These are phyloP conservation scores for Trametes sanguinea DNA, from an alignment of 768 basidiomycete species.

Conservation along the genomic window DNA sequence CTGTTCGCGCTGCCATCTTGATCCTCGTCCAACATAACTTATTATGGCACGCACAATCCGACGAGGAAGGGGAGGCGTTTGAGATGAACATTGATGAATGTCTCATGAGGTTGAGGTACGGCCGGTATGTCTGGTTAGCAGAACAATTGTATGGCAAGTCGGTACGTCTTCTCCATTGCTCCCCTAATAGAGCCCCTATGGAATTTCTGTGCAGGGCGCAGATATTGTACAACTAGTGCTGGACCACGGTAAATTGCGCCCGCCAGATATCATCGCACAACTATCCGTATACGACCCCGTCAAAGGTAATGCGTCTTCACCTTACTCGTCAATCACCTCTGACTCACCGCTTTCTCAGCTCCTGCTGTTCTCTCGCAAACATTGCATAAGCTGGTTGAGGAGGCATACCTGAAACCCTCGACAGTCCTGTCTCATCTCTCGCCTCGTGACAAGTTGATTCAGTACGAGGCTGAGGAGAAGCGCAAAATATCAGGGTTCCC, in stretches of 20 bases:
- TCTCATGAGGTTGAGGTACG: constrained; percentile 79
- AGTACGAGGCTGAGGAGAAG: constrained; percentile 80
- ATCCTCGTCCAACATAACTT: constrained; percentile 90
- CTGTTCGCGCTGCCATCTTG: constrained; percentile 68
- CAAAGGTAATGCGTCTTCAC: constrained; percentile 29
- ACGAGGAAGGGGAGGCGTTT: constrained; percentile 72
- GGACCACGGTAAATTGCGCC: constrained; percentile 83
- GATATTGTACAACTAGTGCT: constrained; percentile 76
- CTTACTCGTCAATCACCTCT: not conserved
- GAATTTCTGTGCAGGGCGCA: constrained; percentile 55
- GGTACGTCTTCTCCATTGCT: constrained; percentile 41
- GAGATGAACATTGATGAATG: constrained; percentile 87
- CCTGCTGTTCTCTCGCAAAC: constrained; percentile 55
- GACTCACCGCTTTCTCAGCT: constrained; percentile 33
- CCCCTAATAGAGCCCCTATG: not conserved
- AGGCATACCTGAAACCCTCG: constrained; percentile 77
- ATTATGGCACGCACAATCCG: constrained; percentile 77
- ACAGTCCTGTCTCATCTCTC: constrained; percentile 78
- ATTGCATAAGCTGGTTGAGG: constrained; percentile 70
- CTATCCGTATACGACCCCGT: constrained; percentile 50
- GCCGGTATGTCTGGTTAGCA: constrained; percentile 75
- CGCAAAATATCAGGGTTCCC: constrained; percentile 74
- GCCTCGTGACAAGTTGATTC: constrained; percentile 76
- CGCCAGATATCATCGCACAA: constrained; percentile 63
- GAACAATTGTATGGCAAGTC: constrained; percentile 67